Evolutionary conservation across 164 flowering plant species (phyloP), one percentile per base, ranked within the genome.

Genomic region (Annona cherimola): DNA sequence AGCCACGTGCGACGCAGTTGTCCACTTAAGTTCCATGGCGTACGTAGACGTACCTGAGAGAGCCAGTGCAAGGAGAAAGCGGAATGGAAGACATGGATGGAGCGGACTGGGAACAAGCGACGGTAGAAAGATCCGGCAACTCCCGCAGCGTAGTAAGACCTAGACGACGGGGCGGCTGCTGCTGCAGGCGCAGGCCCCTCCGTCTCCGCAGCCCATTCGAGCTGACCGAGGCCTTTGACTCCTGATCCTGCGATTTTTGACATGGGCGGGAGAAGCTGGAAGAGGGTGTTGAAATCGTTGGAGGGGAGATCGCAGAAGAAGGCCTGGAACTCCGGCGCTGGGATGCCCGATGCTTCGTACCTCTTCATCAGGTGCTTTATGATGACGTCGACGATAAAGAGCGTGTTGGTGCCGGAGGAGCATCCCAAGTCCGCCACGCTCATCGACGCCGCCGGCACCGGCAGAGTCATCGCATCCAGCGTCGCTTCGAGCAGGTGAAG

Each of bases 21-120:
- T n/a, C n/a, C n/a, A n/a, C n/a, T n/a, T n/a, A n/a, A n/a, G n/a
- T n/a, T n/a, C n/a, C n/a, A n/a, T n/a, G n/a, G n/a, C n/a, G 35
- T n/a, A 1, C 57, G 26, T 26, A 61, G 61, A 5, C 42, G 2
- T 9, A 90, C 98, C 96, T 91, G 97, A 72, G 95, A 91, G 20
- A 91, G 92, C 98, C 98, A 91, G 67, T 91, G 98, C 86, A 93
- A 81, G 73, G 92, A 93, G 79, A 93, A 93, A 0, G 96, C 94
- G 0, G 98, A 93, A 77, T 93, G 87, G 70, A 93, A 88, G 26
- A 93, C 82, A 68, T 93, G 73, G 63, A 91, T 79, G 3, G 91
- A 89, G 63, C 81, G 78, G 0, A 87, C 81, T 41, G 96, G 98
- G 66, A 93, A 93, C 9, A 93, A 93, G 0, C 96, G 77, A 4